Evolutionary conservation across 2,329 filamentous ascomycete species (phyloP).

Genomic region (Ophiostoma sp.): DNA sequence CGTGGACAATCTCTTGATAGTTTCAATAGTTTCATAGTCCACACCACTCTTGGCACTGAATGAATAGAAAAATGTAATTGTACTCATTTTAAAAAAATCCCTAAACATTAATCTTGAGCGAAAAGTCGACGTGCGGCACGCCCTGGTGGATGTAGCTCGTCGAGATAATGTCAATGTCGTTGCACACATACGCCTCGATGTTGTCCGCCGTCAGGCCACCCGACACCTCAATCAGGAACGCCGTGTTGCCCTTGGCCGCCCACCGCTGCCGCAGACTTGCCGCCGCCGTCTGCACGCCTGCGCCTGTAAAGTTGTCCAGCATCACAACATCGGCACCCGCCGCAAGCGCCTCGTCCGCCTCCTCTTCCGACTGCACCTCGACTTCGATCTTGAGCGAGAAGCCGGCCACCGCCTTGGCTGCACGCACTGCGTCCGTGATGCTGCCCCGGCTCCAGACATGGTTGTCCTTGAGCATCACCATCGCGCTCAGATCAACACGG

Average conservation of each 20-base stretch:
- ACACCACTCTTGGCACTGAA: background rate
- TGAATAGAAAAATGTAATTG: background rate
- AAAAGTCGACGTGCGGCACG: conserved; percentile 90
- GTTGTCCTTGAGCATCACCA: conserved; percentile 99
- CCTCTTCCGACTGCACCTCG: conserved; percentile 80
- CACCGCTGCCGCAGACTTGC: conserved; percentile 72
- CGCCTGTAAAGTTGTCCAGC: conserved; percentile 89
- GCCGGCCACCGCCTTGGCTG: conserved; percentile 77
- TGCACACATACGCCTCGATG: conserved; percentile 71
- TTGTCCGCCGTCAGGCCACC: conserved; percentile 84
- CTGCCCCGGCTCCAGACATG: conserved; percentile 88
- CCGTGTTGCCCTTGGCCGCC: conserved; percentile 57
- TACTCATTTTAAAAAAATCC: background rate
- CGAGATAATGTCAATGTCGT: conserved; percentile 91
- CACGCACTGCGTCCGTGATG: conserved; percentile 78
- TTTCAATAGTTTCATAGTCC: background rate
- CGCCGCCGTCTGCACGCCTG: conserved; percentile 70
- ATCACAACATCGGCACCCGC: conserved; percentile 95
- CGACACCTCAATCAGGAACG: conserved; percentile 82
- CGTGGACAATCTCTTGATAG: background rate
- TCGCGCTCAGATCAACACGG: conserved; percentile 81
- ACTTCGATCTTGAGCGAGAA: conserved; percentile 95
- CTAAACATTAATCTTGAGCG: conserved; percentile 67
- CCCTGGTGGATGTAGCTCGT: conserved; percentile 97
- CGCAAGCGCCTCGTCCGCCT: conserved; percentile 84